Evolutionary conservation across 352 stramenopile species (phyloP).

Genomic region (Hyphochytrium catenoides): DNA sequence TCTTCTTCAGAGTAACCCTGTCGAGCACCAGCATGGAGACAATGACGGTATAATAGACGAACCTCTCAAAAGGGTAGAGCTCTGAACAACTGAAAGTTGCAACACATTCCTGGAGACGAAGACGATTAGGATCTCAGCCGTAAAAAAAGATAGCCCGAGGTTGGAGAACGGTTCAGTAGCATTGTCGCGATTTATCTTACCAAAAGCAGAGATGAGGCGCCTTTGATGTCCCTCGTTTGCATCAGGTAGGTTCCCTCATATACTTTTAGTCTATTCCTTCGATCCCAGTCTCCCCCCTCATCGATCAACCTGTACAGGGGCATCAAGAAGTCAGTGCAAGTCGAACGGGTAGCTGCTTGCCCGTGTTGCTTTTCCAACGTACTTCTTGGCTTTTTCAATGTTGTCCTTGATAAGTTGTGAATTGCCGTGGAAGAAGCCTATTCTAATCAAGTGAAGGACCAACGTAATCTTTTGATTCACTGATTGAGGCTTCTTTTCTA

Average conservation of each 20-base stretch:
- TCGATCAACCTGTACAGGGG: constrained; percentile 66
- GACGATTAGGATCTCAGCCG: neutral
- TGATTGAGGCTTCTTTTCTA: constrained; percentile 75
- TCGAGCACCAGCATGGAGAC: constrained; percentile 80
- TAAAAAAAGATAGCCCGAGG: neutral
- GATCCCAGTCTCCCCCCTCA: constrained; percentile 93
- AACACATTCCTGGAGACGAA: constrained; percentile 69
- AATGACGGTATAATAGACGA: constrained; percentile 92
- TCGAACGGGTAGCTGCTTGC: constrained; percentile 9
- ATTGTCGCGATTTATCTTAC: too few relatives aligned
- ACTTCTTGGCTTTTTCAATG: constrained; percentile 64
- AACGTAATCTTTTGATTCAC: constrained; percentile 95
- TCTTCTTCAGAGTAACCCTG: constrained; percentile 86
- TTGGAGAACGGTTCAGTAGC: neutral
- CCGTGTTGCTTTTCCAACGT: too few relatives aligned
- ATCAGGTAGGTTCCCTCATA: constrained; percentile 87
- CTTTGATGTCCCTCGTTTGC: constrained; percentile 76
- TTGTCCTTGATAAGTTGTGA: constrained; percentile 47
- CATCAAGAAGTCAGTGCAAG: neutral
- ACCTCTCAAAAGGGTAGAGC: constrained; percentile 88
- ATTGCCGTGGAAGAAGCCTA: constrained; percentile 63
- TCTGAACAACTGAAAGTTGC: constrained; percentile 94
- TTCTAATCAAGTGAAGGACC: constrained; percentile 71
- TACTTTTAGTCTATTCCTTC: constrained; percentile 92
- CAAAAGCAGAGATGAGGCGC: constrained; percentile 71